phyloP scores from a whole-genome alignment of 441 rosid genomes.

The Pelargonium fulgidum region DNA sequence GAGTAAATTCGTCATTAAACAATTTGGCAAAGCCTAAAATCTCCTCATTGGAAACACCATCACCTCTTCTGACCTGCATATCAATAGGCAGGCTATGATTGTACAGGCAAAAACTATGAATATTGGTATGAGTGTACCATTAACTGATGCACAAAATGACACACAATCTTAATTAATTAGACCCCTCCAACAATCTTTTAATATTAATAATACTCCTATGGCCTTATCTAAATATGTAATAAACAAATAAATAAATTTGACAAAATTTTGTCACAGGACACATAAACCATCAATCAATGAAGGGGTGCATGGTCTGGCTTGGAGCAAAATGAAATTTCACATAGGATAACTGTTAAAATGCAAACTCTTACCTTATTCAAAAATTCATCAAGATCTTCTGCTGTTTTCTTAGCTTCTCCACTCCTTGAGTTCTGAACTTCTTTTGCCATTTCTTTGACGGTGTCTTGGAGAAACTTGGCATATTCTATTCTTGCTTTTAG shows the following conservation, averaged over 20 bases:
- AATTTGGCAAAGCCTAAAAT: slow-evolving; percentile 74
- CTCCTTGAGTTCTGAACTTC: slow-evolving; percentile 53
- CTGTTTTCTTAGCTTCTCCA: slow-evolving; percentile 49
- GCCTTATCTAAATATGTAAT: too few relatives aligned
- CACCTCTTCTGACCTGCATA: slow-evolving; percentile 66
- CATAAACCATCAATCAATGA: too few relatives aligned
- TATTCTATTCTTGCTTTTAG: slow-evolving; percentile 69
- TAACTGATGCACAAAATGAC: neutral
- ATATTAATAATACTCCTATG: too few relatives aligned
- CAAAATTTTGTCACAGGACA: too few relatives aligned
- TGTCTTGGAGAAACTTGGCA: slow-evolving; percentile 89
- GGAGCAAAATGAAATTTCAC: too few relatives aligned
- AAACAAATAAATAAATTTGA: too few relatives aligned
- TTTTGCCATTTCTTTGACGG: slow-evolving; percentile 64
- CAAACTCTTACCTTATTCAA: slow-evolving; percentile 35
- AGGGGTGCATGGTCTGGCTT: too few relatives aligned
- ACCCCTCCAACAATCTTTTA: too few relatives aligned
- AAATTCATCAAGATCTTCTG: slow-evolving; percentile 55
- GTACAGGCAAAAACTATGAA: slow-evolving; percentile 12
- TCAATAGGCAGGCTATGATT: neutral
- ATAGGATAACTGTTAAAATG: neutral
- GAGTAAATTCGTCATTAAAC: slow-evolving; percentile 74
- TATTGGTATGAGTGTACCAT: neutral
- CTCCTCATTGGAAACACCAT: slow-evolving; percentile 60
- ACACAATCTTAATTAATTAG: too few relatives aligned